Evolutionary conservation across 2,329 filamentous ascomycete genomes (phyloP).

Genomic region (Claviceps humidiphila): DNA sequence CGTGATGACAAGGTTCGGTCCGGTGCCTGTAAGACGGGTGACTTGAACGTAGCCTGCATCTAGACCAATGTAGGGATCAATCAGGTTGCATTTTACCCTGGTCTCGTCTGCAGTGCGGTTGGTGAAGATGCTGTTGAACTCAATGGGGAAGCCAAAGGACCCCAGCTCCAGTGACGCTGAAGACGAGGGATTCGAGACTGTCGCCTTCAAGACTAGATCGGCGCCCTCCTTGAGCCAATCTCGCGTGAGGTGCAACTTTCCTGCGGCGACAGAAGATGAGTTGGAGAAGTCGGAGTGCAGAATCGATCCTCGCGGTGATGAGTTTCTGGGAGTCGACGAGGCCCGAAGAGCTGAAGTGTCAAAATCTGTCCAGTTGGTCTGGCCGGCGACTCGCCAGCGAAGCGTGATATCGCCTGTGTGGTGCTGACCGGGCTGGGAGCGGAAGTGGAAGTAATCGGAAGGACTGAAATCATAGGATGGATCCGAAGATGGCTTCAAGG

Average conservation of each 20-base stretch:
- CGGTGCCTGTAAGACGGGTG: constrained; percentile 36
- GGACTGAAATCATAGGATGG: constrained; percentile 36
- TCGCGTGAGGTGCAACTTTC: constrained; percentile 30
- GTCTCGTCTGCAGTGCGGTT: constrained; percentile 33
- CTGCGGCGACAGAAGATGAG: not conserved
- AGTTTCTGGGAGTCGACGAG: not conserved
- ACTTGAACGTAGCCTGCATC: constrained; percentile 44
- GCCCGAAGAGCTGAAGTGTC: constrained; percentile 26
- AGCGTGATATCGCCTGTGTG: constrained; percentile 46
- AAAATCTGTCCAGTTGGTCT: constrained; percentile 28
- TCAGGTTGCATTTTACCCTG: constrained; percentile 36
- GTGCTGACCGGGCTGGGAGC: constrained; percentile 39
- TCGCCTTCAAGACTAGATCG: constrained; percentile 31
- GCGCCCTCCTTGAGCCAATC: constrained; percentile 35
- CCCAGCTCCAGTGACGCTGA: constrained; percentile 42
- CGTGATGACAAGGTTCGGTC: constrained; percentile 40
- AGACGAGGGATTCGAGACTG: constrained; percentile 12
- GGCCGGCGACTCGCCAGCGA: constrained; percentile 32
- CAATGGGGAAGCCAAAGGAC: constrained; percentile 42
- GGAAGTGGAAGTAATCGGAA: constrained; percentile 31
- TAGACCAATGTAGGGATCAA: constrained; percentile 47
- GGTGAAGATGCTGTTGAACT: constrained; percentile 51
- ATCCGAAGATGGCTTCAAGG: not conserved
- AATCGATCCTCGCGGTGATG: constrained; percentile 23
- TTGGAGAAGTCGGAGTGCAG: constrained; percentile 20